Percentiles rank a stretch among this genome's conserved stretches.
These are phyloP conservation scores for Chaetomidium leptoderma DNA, from an alignment of 495 filamentous ascomycete species.

Conservation along the genomic window DNA sequence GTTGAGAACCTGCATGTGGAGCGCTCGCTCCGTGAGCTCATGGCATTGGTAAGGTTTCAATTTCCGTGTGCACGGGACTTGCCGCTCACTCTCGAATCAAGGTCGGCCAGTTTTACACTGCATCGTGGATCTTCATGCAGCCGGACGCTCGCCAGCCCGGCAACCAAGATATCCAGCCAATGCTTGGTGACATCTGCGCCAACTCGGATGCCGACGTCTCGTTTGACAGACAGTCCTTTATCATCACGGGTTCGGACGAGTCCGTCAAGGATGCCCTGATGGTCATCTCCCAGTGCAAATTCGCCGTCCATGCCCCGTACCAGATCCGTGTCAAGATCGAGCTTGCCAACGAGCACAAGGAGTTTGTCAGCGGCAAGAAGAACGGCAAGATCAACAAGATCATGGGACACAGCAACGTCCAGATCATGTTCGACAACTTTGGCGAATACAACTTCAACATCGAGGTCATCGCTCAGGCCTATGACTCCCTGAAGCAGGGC, in stretches of 20 bases:
- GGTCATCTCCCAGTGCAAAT: constrained; percentile 86
- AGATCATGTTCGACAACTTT: constrained; percentile 98
- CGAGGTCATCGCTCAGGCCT: constrained; percentile 85
- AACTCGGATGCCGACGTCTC: constrained; percentile 92
- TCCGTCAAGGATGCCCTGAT: constrained; percentile 88
- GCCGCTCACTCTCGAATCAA: constrained; percentile 40
- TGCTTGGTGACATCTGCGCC: constrained; percentile 92
- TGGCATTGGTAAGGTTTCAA: constrained; percentile 67
- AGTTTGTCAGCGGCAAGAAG: constrained; percentile 98
- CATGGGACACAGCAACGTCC: constrained; percentile 97
- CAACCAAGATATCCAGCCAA: constrained; percentile 70
- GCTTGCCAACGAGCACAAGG: constrained; percentile 98
- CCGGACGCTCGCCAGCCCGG: constrained; percentile 63
- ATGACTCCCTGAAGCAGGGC: constrained; percentile 87
- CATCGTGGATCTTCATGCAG: constrained; percentile 90
- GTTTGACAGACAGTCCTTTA: constrained; percentile 90
- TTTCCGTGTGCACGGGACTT: neutral
- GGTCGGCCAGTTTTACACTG: constrained; percentile 96
- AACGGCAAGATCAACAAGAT: constrained; percentile 99
- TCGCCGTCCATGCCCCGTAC: constrained; percentile 79
- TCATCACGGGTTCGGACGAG: constrained; percentile 92
- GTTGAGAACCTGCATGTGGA: constrained; percentile 89
- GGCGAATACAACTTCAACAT: constrained; percentile 99
- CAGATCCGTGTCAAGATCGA: constrained; percentile 97
- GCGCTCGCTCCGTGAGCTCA: constrained; percentile 88